Evolutionary conservation across 2,329 filamentous ascomycete genomes (phyloP).

Genomic region (Teratosphaeria zuluensis): DNA sequence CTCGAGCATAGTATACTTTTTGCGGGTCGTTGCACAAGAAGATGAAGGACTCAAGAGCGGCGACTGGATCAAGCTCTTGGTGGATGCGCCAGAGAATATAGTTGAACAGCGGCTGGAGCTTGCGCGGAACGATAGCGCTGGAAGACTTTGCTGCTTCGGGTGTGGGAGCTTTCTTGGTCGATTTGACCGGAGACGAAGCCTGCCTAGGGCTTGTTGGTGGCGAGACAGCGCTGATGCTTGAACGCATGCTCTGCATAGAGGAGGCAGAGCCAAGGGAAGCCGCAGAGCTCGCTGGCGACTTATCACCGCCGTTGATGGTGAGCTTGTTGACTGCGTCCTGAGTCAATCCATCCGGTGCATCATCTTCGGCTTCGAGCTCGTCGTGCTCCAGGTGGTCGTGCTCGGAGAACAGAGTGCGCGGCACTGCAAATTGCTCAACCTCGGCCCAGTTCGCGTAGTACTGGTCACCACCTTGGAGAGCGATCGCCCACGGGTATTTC

Average conservation of each 20-base stretch:
- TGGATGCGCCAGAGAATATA: slow-evolving; percentile 44
- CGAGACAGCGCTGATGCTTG: slow-evolving; percentile 24
- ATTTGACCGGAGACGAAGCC: slow-evolving; percentile 12
- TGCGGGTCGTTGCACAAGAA: slow-evolving; percentile 41
- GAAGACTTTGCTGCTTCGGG: slow-evolving; percentile 7
- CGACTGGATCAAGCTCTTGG: slow-evolving; percentile 38
- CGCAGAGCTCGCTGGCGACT: slow-evolving; percentile 35
- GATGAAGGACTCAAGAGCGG: slow-evolving; percentile 41
- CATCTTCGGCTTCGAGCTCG: slow-evolving; percentile 22
- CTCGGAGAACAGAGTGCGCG: slow-evolving; percentile 40
- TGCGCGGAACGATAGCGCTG: slow-evolving; percentile 28
- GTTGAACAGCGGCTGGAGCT: slow-evolving; percentile 40
- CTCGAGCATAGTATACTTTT: slow-evolving; percentile 37
- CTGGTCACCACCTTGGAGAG: slow-evolving; percentile 40
- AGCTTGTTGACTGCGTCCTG: slow-evolving; percentile 28
- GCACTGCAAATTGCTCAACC: slow-evolving; percentile 40
- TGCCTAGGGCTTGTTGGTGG: slow-evolving; percentile 25
- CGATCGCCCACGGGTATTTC: slow-evolving; percentile 31
- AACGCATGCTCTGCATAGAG: slow-evolving; percentile 30
- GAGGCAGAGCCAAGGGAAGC: slow-evolving; percentile 30
- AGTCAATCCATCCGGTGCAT: slow-evolving; percentile 19
- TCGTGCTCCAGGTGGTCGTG: slow-evolving; percentile 34
- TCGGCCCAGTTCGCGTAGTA: slow-evolving; percentile 39
- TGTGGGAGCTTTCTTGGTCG: slow-evolving; percentile 1
- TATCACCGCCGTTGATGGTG: slow-evolving; percentile 21